Base-by-base conservation (phyloP, 371 early-diverging fungal genomes). In the Mycotypha africana region DNA sequence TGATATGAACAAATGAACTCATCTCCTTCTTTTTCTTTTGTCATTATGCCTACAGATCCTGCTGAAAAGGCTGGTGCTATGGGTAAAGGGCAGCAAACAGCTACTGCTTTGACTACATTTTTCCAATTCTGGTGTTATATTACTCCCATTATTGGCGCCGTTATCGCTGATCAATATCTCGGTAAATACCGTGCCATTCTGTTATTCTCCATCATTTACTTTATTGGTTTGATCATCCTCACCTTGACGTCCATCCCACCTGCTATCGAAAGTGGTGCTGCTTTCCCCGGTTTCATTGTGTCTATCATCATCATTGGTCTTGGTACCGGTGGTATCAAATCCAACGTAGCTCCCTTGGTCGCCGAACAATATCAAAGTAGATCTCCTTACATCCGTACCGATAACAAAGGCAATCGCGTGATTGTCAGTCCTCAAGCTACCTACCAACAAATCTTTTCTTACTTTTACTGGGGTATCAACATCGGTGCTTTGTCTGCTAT, bases 381-480 rank as follows among this genome's bases (percentile, higher is more conserved):
- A 8, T 41, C 35, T 3, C 60, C 73, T 16, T 74, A 42, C 39
- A 49, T 74, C 14, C 55, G 44, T 22, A 65, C 64, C 9, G 58
- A 69, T 48, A 66, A 60, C 44, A 51, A 47, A 19, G 55, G 41
- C 38, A 42, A 33, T 40, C 65, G 67, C 23, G 75, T 74, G 1
- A 70, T 74, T 45, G 69, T 74, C 3, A 59, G 67, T 42, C 71
- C 75, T 44, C 75, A 70, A 53, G 75, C 75, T 25, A 74, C 70
- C 10, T 70, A 67, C 17, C 70, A 70, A 49, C 65, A 63, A 24
- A 56, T 74, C 16, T 73, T 73, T 49, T 61, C 59, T 40, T 56
- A 56, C 51, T 91, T 92, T 56, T 94, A 91, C 67, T 86, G 88
- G 79, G 78, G 85, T 43, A 86, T 93, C 56, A 92, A 90, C 49